Evolutionary conservation across 2,329 filamentous ascomycete species (phyloP).

Genomic region (Albophoma yamanashiensis): DNA sequence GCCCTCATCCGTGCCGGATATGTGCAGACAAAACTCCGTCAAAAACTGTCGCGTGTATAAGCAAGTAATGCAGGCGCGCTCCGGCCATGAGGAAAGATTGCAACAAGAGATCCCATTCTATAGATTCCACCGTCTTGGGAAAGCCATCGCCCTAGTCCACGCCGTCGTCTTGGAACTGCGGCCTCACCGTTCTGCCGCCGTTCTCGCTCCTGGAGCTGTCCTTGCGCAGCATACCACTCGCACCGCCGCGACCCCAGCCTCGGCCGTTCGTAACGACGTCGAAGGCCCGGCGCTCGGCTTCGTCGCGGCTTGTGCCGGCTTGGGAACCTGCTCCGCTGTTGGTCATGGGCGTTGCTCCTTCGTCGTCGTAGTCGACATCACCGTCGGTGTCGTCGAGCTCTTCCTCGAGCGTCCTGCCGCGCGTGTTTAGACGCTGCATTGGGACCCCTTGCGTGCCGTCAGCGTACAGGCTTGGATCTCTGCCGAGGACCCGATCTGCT

Average conservation of each 20-base stretch:
- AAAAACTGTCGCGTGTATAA: too few species aligned
- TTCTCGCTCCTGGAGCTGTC: slow-evolving; percentile 14
- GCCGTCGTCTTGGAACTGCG: slow-evolving; percentile 16
- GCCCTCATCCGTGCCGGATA: neutral
- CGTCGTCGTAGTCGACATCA: slow-evolving; percentile 17
- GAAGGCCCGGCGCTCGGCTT: slow-evolving; percentile 35
- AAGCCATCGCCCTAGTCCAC: slow-evolving; percentile 16
- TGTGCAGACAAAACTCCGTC: neutral
- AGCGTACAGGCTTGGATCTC: slow-evolving; percentile 44
- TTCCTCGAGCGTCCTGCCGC: slow-evolving; percentile 32
- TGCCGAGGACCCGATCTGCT: slow-evolving; percentile 46
- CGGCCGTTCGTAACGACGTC: slow-evolving; percentile 28
- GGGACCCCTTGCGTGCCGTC: slow-evolving; percentile 34
- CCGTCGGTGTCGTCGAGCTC: slow-evolving; percentile 30
- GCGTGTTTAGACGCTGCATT: slow-evolving; percentile 35
- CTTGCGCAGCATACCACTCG: slow-evolving; percentile 31
- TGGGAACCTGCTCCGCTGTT: neutral
- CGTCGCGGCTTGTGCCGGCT: slow-evolving; percentile 12
- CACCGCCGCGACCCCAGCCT: slow-evolving; percentile 28
- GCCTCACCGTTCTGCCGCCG: slow-evolving; percentile 7
- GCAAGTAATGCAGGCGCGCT: neutral
- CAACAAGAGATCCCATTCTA: neutral
- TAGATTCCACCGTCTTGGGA: neutral
- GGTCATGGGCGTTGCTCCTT: slow-evolving; percentile 13
- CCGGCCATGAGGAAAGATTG: neutral